Evolutionary conservation across 2,329 filamentous ascomycete species (phyloP), one percentile per base, ranked within the genome.

Genomic region (Hirsutella minnesotensis): DNA sequence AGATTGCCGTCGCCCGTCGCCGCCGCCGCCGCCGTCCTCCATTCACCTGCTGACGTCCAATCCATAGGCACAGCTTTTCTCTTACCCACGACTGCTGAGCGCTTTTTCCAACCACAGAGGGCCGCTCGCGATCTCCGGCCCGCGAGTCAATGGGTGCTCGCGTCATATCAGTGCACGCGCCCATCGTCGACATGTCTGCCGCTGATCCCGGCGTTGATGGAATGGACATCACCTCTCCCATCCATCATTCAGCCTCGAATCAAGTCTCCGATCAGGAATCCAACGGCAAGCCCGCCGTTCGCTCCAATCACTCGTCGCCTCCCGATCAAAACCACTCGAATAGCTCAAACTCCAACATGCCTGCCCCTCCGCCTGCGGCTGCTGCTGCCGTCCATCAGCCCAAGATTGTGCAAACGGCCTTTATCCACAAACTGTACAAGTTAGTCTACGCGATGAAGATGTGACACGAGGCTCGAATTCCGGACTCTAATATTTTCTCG

Each of bases 361-460:
- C 71, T 29, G 70, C 72, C 19, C 72, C 71, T 15, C 61, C 64
- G 7, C 65, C 69, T 3, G 65, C 70, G n/a, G 80, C 81, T 18
- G 79, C 81, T 1, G 79, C 83, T 5, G 83, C 83, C 39, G 82
- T 89, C 41, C 87, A 94, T 58, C 89, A 95, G 59, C 89, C 92
- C 46, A 98, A 98, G 66, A 90, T 95, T 37, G 88, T 96, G 15
- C 92, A 98, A 67, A 96, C 92, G 10, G 92, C 92, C 19, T 98
- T 98, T 57, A 96, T 98, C 51, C 92, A 98, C 64, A 98, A 98
- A 65, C 77, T 98, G 30, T 98, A 96, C 72, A 95, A 94, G 89
- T 95, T 72, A 58, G 82, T 43, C 24, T 12, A 34, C 20, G 5
- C 19, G 10, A 16, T 18, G 1, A 20, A 16, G 12, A 29, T 18